Evolutionary conservation across 1,284 basidiomycete genomes (phyloP).

Genomic region (Austropuccinia psidii): DNA sequence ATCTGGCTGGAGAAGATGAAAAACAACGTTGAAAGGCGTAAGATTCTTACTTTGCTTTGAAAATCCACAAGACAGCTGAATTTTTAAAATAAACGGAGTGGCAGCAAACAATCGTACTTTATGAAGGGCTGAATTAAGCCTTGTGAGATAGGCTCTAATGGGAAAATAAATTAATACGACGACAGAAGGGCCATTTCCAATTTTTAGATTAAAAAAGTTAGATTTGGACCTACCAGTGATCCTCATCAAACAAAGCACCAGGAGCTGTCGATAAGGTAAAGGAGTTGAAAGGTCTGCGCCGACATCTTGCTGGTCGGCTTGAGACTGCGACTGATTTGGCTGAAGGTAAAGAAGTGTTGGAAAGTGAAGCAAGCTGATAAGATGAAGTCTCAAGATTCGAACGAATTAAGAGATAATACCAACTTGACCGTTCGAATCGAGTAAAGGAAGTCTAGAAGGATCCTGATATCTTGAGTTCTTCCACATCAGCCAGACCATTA

Average conservation of each 20-base stretch:
- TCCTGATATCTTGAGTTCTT: too few species aligned
- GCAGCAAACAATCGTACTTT: not conserved
- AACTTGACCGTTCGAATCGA: too few species aligned
- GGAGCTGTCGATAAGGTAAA: slow-evolving; percentile 8
- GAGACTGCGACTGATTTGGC: too few species aligned
- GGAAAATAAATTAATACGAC: not conserved
- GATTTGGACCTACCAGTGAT: slow-evolving; percentile 4
- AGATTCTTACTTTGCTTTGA: too few species aligned
- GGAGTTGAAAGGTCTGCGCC: slow-evolving; percentile 8
- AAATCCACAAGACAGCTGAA: too few species aligned
- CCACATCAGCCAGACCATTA: too few species aligned
- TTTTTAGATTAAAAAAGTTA: not conserved
- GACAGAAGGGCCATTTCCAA: not conserved
- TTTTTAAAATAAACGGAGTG: not conserved
- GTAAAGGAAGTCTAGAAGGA: too few species aligned
- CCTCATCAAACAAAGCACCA: slow-evolving; percentile 28
- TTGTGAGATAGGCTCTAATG: slow-evolving; percentile 26
- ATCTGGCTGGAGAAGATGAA: slow-evolving; percentile 1
- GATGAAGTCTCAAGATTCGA: too few species aligned
- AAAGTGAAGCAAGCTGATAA: too few species aligned
- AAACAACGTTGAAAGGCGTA: not conserved
- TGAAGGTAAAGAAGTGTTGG: too few species aligned
- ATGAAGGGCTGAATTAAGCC: slow-evolving; percentile 30
- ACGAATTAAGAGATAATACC: too few species aligned
- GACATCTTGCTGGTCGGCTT: too few species aligned